A percentile compares a stretch with the other conserved stretches of the same genome.
These are phyloP conservation scores for Stephania japonica DNA, from an alignment of 164 flowering plant species.

Conservation along the genomic window DNA sequence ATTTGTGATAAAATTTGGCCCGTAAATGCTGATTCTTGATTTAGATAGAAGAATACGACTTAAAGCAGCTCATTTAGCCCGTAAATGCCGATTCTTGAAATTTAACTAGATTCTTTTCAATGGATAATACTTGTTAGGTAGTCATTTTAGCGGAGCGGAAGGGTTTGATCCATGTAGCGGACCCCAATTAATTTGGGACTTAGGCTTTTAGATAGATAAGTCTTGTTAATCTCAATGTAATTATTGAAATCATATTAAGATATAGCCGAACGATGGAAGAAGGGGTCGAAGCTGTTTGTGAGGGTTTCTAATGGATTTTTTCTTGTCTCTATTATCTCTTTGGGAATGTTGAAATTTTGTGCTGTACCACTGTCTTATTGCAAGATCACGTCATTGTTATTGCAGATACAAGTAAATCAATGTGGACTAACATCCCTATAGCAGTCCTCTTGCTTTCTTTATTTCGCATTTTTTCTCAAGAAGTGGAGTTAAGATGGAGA, in stretches of 20 bases:
- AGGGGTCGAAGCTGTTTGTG: background rate
- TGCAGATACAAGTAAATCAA: conserved; percentile 94
- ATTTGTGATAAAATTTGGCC: too few species aligned
- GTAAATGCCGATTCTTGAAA: too few species aligned
- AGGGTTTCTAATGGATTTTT: background rate
- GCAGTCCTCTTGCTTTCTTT: conserved; percentile 57
- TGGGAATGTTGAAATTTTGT: background rate
- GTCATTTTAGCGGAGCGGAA: too few species aligned
- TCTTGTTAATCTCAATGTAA: background rate
- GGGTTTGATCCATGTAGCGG: too few species aligned
- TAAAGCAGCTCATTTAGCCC: too few species aligned
- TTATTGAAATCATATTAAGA: background rate
- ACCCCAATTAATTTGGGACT: too few species aligned
- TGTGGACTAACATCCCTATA: conserved; percentile 91
- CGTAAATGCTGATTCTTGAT: too few species aligned
- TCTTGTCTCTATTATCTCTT: background rate
- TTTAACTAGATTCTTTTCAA: too few species aligned
- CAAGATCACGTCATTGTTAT: conserved; percentile 5
- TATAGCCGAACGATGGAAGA: background rate
- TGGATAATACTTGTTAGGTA: too few species aligned
- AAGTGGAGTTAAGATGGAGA: conserved; percentile 77
- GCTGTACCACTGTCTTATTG: background rate
- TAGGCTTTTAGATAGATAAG: background rate
- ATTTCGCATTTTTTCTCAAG: conserved; percentile 45
- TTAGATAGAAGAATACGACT: too few species aligned